Conservation (phyloP, 352 stramenopile genomes). For the Elongisporangium undulatum region DNA sequence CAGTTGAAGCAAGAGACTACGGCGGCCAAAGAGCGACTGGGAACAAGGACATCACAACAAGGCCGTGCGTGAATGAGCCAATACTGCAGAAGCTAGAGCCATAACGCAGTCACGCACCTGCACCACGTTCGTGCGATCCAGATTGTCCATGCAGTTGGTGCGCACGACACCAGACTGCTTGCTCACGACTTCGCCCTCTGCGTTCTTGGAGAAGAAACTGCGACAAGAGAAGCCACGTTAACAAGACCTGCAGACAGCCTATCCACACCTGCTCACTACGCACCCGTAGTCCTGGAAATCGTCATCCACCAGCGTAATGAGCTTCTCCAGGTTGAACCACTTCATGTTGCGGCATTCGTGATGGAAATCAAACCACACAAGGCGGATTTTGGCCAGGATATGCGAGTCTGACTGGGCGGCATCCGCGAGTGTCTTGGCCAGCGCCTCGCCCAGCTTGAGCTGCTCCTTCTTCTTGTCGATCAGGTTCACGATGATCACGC, state of each 20-base stretch:
- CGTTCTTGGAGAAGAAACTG: conserved; percentile 57
- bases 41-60: conserved; percentile 8
- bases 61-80: neutral
- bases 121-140: conserved; percentile 91
- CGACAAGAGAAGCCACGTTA: conserved; percentile 3
- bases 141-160: conserved; percentile 98
- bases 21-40: conserved; percentile 91
- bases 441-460: conserved; percentile 86
- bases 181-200: conserved; percentile 38
- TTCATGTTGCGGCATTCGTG: conserved; percentile 93
- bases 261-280: conserved; percentile 8
- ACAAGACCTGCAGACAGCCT: neutral
- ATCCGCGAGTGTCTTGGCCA: conserved; percentile 71
- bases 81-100: neutral
- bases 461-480: conserved; percentile 95
- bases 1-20: conserved; percentile 84
- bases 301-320: conserved; percentile 86
- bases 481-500: conserved; percentile 91
- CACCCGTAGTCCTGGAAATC: conserved; percentile 72
- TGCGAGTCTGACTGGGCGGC: conserved; percentile 54
- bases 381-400: conserved; percentile 51
- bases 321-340: conserved; percentile 89
- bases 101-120: conserved; percentile 24
- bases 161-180: conserved; percentile 91
- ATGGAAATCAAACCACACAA: conserved; percentile 98